phyloP scores from a whole-genome alignment of 768 basidiomycete genomes.

The Boletus vermiculosoides region DNA sequence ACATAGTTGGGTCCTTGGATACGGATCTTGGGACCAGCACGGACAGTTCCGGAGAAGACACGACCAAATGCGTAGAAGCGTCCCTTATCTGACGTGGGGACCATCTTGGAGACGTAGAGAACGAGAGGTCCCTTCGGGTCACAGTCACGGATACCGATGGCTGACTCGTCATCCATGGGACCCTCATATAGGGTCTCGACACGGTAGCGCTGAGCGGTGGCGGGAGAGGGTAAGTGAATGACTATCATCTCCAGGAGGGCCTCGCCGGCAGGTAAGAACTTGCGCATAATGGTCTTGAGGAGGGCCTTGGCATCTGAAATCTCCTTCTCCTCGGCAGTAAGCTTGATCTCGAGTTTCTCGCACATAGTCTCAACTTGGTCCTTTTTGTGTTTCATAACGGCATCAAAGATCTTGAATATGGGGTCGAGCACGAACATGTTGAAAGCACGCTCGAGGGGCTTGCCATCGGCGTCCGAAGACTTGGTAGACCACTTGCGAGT shows the following conservation, averaged over 20 bases:
- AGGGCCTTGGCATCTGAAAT: slow-evolving; percentile 87
- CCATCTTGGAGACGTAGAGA: slow-evolving; percentile 99
- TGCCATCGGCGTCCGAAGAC: slow-evolving; percentile 71
- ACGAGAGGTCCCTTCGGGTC: slow-evolving; percentile 96
- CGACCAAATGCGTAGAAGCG: slow-evolving; percentile 99
- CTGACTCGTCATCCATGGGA: slow-evolving; percentile 99
- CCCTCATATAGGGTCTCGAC: slow-evolving; percentile 99
- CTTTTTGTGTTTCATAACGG: slow-evolving; percentile 99
- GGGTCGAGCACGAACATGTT: slow-evolving; percentile 98
- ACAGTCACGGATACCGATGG: slow-evolving; percentile 97
- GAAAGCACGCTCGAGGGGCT: slow-evolving; percentile 96
- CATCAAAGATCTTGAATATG: slow-evolving; percentile 97
- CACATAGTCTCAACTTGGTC: slow-evolving; percentile 79
- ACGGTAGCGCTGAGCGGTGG: slow-evolving; percentile 97
- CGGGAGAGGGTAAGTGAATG: slow-evolving; percentile 97
- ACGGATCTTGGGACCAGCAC: slow-evolving; percentile 96
- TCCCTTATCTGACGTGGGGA: slow-evolving; percentile 99
- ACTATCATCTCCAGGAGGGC: slow-evolving; percentile 99
- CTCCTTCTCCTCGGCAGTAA: slow-evolving; percentile 84
- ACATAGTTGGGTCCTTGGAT: slow-evolving; percentile 99
- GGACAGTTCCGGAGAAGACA: slow-evolving; percentile 98
- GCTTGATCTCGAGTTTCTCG: slow-evolving; percentile 94
- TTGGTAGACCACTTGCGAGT: slow-evolving; percentile 96
- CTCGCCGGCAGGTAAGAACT: slow-evolving; percentile 99
- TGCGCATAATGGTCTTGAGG: slow-evolving; percentile 98